These are phyloP conservation scores for Fomitopsis pinicola DNA, from an alignment of 1,284 basidiomycete species.

Conservation along the genomic window DNA sequence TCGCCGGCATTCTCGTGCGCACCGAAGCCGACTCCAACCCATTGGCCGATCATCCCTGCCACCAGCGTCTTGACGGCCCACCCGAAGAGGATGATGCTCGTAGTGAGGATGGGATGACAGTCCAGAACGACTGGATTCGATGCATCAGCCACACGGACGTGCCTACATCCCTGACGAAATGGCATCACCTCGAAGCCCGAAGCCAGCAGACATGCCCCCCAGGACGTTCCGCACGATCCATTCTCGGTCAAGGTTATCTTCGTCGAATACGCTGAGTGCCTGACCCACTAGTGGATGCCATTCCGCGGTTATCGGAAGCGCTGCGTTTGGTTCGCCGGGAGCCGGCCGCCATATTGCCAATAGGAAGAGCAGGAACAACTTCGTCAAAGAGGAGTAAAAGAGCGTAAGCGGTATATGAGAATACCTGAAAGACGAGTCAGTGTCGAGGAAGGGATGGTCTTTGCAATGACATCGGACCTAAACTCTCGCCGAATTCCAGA, in stretches of 20 bases:
- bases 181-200: slow-evolving; percentile 54
- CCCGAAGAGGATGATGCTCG: slow-evolving; percentile 70
- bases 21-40: slow-evolving; percentile 57
- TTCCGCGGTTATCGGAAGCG: slow-evolving; percentile 21
- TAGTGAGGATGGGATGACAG: slow-evolving; percentile 73
- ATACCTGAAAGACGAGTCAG: slow-evolving; percentile 38
- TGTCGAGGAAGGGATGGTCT: neutral
- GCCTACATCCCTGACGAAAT: neutral
- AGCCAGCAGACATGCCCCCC: slow-evolving; percentile 80
- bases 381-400: slow-evolving; percentile 84
- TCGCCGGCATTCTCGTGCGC: slow-evolving; percentile 45
- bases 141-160: neutral
- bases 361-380: slow-evolving; percentile 79
- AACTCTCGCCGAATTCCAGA: slow-evolving; percentile 64
- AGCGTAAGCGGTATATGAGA: slow-evolving; percentile 76
- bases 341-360: slow-evolving; percentile 80
- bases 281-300: slow-evolving; percentile 30
- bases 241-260: slow-evolving; percentile 70
- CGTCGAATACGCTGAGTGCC: slow-evolving; percentile 51
- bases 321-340: slow-evolving; percentile 6
- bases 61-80: slow-evolving; percentile 72
- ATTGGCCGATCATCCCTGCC: slow-evolving; percentile 54
- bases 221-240: slow-evolving; percentile 84
- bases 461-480: slow-evolving; percentile 29
- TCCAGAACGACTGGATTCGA: slow-evolving; percentile 61